Conservation (phyloP, 352 stramenopile genomes). For the Globisporangium heterothallicum region DNA sequence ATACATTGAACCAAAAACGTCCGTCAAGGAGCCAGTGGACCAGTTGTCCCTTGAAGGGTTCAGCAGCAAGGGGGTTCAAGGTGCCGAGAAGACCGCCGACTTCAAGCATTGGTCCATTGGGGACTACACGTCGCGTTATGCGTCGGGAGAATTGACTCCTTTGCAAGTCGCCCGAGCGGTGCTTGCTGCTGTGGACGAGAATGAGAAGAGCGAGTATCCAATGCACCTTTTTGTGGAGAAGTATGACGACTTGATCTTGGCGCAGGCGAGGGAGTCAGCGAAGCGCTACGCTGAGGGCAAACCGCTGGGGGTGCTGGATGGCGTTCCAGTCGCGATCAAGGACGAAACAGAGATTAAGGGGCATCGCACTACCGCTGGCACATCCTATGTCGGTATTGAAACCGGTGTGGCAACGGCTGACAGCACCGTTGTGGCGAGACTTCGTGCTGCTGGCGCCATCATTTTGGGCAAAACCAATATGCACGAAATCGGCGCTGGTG, state of each 20-base stretch:
- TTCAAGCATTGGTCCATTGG: conserved; percentile 71
- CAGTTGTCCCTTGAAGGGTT: conserved; percentile 26
- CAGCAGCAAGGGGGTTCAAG: conserved; percentile 16
- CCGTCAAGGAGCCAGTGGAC: conserved; percentile 9
- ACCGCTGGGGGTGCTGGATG: conserved; percentile 76
- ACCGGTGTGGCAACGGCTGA: conserved; percentile 37
- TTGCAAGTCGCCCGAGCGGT: conserved; percentile 68
- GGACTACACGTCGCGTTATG: conserved; percentile 63
- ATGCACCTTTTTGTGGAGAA: conserved; percentile 75
- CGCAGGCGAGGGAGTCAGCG: conserved; percentile 55
- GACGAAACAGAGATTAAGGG: conserved; percentile 78
- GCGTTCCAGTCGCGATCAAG: conserved; percentile 86
- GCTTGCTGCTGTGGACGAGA: conserved; percentile 46
- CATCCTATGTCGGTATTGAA: conserved; percentile 65
- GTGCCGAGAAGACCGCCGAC: conserved; percentile 2
- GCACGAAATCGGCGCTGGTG: conserved; percentile 76
- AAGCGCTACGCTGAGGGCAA: conserved; percentile 63
- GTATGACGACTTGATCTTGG: conserved; percentile 64
- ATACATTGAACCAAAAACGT: conserved; percentile 40
- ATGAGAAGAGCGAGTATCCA: conserved; percentile 38
- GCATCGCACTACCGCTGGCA: conserved; percentile 63
- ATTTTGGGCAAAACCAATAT: conserved; percentile 89
- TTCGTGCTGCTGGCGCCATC: conserved; percentile 72
- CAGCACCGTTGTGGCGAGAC: conserved; percentile 43
- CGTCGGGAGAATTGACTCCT: conserved; percentile 34